Evolutionary conservation across 2,329 filamentous ascomycete genomes (phyloP).

Genomic region (Elsinoe australis): DNA sequence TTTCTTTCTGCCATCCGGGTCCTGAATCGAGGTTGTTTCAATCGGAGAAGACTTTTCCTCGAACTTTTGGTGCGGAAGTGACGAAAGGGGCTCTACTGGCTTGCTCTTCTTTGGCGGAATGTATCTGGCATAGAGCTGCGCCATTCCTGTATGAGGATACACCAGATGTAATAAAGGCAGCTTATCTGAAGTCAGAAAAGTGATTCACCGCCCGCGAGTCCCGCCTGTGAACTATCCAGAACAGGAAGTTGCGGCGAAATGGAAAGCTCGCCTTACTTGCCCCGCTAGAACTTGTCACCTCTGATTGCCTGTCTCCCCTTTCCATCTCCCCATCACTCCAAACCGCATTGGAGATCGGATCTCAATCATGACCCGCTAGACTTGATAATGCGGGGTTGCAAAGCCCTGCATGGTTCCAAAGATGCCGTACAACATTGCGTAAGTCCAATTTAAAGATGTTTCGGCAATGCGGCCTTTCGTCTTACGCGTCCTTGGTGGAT

Average conservation of each 20-base stretch:
- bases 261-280: slow-evolving; percentile 9
- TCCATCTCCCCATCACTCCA: background rate
- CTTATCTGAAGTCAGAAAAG: background rate
- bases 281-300: slow-evolving; percentile 10
- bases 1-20: slow-evolving; percentile 24
- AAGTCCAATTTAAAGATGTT: slow-evolving; percentile 27
- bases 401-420: slow-evolving; percentile 10
- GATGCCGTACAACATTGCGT: slow-evolving; percentile 69
- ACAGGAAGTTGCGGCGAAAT: background rate
- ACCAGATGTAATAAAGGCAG: no score
- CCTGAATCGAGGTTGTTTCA: no score
- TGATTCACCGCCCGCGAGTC: slow-evolving; percentile 6
- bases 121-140: slow-evolving; percentile 41
- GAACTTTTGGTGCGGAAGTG: background rate
- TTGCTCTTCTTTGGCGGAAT: slow-evolving; percentile 33
- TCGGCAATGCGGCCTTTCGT: background rate
- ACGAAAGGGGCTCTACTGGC: background rate
- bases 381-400: background rate
- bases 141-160: no score
- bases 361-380: background rate
- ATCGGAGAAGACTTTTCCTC: slow-evolving; percentile 4
- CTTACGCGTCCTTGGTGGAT: slow-evolving; percentile 13
- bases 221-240: slow-evolving; percentile 28
- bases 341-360: background rate
- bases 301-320: slow-evolving; percentile 1